These are phyloP conservation scores for Nicotiana sylvestris DNA, from an alignment of 257 asterid species.

Conservation along the genomic window DNA sequence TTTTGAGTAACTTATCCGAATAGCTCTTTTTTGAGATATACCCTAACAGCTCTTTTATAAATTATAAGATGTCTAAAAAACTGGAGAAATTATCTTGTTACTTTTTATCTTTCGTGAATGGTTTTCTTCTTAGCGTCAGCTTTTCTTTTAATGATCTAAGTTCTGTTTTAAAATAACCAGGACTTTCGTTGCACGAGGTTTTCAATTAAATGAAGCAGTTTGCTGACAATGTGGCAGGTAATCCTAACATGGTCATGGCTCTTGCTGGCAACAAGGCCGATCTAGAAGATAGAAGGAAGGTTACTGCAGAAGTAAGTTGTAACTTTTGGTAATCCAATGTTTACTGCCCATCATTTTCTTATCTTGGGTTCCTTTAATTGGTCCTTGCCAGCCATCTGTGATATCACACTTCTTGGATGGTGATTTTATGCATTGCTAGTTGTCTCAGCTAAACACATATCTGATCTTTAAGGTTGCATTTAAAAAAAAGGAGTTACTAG, in stretches of 20 bases:
- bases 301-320: conserved; percentile 67
- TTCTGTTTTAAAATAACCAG: neutral
- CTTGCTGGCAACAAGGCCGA: conserved; percentile 94
- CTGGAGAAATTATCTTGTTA: neutral
- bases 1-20: neutral
- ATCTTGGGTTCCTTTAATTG: neutral
- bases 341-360: neutral
- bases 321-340: neutral
- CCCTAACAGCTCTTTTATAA: too few relatives aligned
- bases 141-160: neutral
- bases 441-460: neutral
- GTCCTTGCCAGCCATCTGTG: neutral
- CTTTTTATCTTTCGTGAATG: neutral
- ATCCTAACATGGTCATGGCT: conserved; percentile 87
- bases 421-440: neutral
- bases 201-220: neutral
- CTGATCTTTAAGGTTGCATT: neutral
- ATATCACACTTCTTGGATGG: neutral
- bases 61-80: neutral
- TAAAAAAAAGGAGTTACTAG: neutral
- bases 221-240: conserved; percentile 39
- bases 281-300: conserved; percentile 78
- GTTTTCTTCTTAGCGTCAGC: neutral
- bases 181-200: neutral
- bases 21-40: neutral